These are phyloP conservation scores for Nemania abortiva DNA, from an alignment of 2,329 filamentous ascomycete genomes.

Conservation along the genomic window DNA sequence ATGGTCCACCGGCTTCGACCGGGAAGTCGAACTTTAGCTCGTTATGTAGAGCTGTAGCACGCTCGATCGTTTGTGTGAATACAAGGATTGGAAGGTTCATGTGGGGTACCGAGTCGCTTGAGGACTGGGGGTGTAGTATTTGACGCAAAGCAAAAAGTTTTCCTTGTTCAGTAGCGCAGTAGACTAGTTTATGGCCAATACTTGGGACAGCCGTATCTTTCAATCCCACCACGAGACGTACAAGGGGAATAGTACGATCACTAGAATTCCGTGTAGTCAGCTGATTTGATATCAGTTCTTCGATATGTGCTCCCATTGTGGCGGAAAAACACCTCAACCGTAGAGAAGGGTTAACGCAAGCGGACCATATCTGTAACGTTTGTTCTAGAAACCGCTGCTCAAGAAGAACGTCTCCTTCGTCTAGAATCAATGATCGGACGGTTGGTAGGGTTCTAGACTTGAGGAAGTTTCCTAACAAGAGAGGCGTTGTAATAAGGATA, in stretches of 20 bases:
- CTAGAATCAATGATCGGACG: constrained; percentile 81
- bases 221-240: constrained; percentile 92
- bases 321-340: constrained; percentile 91
- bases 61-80: constrained; percentile 95
- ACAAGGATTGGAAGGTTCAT: constrained; percentile 91
- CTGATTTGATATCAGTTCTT: constrained; percentile 79
- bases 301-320: constrained; percentile 94
- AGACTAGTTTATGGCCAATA: constrained; percentile 87
- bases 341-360: constrained; percentile 77
- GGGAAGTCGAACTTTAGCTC: constrained; percentile 97
- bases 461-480: constrained; percentile 81
- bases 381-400: constrained; percentile 88
- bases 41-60: constrained; percentile 86
- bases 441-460: constrained; percentile 69
- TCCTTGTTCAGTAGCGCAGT: constrained; percentile 91
- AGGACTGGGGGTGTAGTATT: constrained; percentile 80
- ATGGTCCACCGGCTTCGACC: constrained; percentile 83
- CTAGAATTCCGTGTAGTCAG: constrained; percentile 66
- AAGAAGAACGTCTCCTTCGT: constrained; percentile 95
- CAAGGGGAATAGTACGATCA: constrained; percentile 64
- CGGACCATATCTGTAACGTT: constrained; percentile 85
- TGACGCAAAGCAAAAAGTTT: constrained; percentile 93
- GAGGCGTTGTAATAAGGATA: constrained; percentile 83
- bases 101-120: constrained; percentile 65
- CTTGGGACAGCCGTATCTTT: constrained; percentile 97